Evolutionary conservation across 1,139 yeast genomes (phyloP), one percentile per base, ranked within the genome.

Genomic region (Lodderomyces oxycetoniae): DNA sequence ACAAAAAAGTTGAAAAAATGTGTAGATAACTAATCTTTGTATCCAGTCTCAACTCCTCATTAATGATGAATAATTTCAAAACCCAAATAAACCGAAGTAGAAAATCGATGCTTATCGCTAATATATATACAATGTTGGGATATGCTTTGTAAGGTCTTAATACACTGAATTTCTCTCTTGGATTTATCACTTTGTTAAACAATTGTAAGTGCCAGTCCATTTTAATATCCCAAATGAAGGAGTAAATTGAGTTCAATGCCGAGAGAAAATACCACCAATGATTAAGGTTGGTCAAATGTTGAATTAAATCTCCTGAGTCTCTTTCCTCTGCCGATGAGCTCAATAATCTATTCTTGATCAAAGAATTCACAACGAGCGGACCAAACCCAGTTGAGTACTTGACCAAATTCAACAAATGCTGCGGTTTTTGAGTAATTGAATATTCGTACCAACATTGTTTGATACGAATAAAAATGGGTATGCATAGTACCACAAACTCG

Each of bases 181-280:
- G 28, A 11, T 31, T 25, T 20, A 31, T 25, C 4, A 31, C 3
- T 9, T 31, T 31, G 25, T 64, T 67, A 43, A 77, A 68, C 4
- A 83, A 43, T n/a, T 72, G 71, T 31, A 87, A 68, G 31, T 79
- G 79, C 98, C 98, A 91, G 61, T 91, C 98, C 71, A 78, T 77
- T 34, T 73, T 71, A 15, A 89, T 59, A 55, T 91, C 98, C 98
- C 98, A 91, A 35, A 77, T 61, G 44, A 85, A 84, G 13, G 95
- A 74, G 53, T 84, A 91, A 1, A 76, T 49, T 0, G 96, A 82
- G 52, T 84, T 87, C 30, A 85, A 46, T 4, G 79, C 55, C 11
- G 77, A 67, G 1, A 69, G 53, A 1, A 73, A 32, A 31, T 72
- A 64, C 88, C 86, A 79, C 50, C 68, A 56, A n/a, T 37, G 33